Evolutionary conservation across 495 filamentous ascomycete species (phyloP).

Genomic region (Pyrenula massariospora): DNA sequence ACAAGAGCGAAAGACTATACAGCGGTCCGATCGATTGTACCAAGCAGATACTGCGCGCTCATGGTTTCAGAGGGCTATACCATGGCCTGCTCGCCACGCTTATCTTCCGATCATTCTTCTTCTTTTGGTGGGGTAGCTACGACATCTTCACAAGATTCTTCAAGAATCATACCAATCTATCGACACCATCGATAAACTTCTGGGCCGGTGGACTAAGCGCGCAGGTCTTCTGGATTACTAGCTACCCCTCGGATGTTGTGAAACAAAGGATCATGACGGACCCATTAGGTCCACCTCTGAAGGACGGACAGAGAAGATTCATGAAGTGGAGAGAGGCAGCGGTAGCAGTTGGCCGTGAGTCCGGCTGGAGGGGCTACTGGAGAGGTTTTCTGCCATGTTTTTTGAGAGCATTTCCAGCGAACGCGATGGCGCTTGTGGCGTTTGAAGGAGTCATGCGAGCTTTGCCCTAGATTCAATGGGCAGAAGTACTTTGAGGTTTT

Average conservation of each 20-base stretch:
- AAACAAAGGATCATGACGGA: conserved; percentile 99
- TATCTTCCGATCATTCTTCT: conserved; percentile 85
- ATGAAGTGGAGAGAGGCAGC: conserved; percentile 73
- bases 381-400: conserved; percentile 90
- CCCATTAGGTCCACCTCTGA: conserved; percentile 56
- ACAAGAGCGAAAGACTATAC: conserved; percentile 66
- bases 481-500: not conserved
- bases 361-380: conserved; percentile 75
- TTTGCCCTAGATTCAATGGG: conserved; percentile 40
- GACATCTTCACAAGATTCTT: conserved; percentile 66
- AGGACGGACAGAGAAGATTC: conserved; percentile 59
- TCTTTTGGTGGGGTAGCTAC: conserved; percentile 95
- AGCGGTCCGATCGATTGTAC: conserved; percentile 76
- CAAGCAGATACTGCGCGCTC: conserved; percentile 47
- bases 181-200: conserved; percentile 78
- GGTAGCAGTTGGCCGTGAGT: conserved; percentile 58
- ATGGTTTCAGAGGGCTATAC: conserved; percentile 72
- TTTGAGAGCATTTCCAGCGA: conserved; percentile 87
- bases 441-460: conserved; percentile 87
- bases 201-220: conserved; percentile 91
- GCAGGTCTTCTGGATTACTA: conserved; percentile 86
- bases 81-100: conserved; percentile 77
- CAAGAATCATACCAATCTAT: conserved; percentile 52
- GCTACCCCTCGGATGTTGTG: conserved; percentile 88
- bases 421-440: conserved; percentile 84